phyloP scores from a whole-genome alignment of 768 basidiomycete species.

The Polyporus arcularius region DNA sequence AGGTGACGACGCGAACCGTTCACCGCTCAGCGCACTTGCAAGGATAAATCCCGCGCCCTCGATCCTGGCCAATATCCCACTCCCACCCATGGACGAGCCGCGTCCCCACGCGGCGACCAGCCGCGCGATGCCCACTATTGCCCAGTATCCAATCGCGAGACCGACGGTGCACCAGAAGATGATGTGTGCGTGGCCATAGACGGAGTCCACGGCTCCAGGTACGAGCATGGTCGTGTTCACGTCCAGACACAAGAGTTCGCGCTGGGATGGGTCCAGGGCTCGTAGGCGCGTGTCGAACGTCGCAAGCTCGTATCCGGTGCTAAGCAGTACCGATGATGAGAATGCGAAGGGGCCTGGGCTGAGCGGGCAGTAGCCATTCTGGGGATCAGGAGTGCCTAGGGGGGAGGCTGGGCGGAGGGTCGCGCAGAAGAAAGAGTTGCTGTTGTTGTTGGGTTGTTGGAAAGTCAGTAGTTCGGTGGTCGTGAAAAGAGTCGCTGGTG shows the following conservation, averaged over 20 bases:
- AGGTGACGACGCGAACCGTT: slow-evolving; percentile 80
- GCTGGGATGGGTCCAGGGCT: slow-evolving; percentile 83
- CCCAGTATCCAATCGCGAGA: slow-evolving; percentile 79
- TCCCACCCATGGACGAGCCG: slow-evolving; percentile 58
- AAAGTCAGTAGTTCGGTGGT: slow-evolving; percentile 81
- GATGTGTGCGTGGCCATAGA: slow-evolving; percentile 66
- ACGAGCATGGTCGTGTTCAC: slow-evolving; percentile 75
- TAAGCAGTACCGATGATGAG: slow-evolving; percentile 70
- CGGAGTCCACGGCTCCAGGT: slow-evolving; percentile 51
- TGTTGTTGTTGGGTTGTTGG: slow-evolving; percentile 66
- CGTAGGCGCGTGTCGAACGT: slow-evolving; percentile 84
- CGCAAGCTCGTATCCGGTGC: slow-evolving; percentile 67
- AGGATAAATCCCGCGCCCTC: slow-evolving; percentile 88
- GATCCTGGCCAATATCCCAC: slow-evolving; percentile 67
- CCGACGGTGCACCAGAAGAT: slow-evolving; percentile 77
- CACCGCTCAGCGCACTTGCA: slow-evolving; percentile 92
- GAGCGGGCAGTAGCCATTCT: slow-evolving; percentile 71
- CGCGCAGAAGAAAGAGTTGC: slow-evolving; percentile 75
- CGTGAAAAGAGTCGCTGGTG: slow-evolving; percentile 81
- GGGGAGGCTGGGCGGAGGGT: slow-evolving; percentile 74
- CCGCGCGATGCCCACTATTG: slow-evolving; percentile 77
- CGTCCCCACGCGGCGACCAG: slow-evolving; percentile 85
- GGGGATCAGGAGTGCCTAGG: slow-evolving; percentile 33
- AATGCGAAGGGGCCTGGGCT: slow-evolving; percentile 79
- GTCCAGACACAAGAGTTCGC: slow-evolving; percentile 82